Evolutionary conservation across 2,329 filamentous ascomycete species (phyloP).

Genomic region (Aspergillus luchuensis): DNA sequence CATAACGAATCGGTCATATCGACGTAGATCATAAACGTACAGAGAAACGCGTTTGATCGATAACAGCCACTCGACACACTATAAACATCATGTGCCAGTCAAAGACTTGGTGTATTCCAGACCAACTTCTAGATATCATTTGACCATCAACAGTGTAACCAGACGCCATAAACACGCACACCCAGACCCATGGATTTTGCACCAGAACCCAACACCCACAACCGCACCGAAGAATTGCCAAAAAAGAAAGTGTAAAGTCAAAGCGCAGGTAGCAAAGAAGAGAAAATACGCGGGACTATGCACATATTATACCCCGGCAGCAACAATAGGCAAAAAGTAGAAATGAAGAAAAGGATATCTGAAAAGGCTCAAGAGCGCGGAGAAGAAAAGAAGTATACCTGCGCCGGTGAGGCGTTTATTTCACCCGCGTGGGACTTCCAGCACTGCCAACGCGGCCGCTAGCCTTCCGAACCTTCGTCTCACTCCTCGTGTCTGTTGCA

Average conservation of each 20-base stretch:
- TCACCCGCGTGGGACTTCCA: conserved; percentile 37
- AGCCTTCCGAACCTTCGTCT: conserved; percentile 47
- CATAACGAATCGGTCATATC: conserved; percentile 27
- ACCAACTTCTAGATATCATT: conserved; percentile 23
- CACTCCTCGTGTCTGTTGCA: conserved; percentile 41
- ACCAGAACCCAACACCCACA: conserved; percentile 24
- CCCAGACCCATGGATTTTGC: conserved; percentile 26
- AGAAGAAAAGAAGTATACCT: conserved; percentile 5
- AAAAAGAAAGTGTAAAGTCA: conserved; percentile 13
- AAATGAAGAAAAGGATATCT: conserved; percentile 14
- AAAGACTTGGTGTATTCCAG: conserved; percentile 19
- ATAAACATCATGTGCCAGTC: conserved; percentile 10
- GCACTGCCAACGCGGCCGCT: conserved; percentile 51
- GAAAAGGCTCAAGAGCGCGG: conserved; percentile 12
- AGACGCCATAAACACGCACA: conserved; percentile 30
- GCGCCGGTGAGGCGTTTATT: conserved; percentile 19
- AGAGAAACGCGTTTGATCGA: conserved; percentile 16
- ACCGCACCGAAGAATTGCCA: conserved; percentile 14
- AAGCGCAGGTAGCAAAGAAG: conserved; percentile 22
- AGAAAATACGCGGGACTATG: conserved; percentile 16
- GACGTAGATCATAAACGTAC: conserved; percentile 29
- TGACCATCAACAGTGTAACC: conserved; percentile 26
- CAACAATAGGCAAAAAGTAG: conserved; percentile 12
- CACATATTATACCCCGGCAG: conserved; percentile 21
- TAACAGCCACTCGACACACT: conserved; percentile 6